phyloP scores from a whole-genome alignment of 2,329 filamentous ascomycete species.

The Monosporascus sp. region DNA sequence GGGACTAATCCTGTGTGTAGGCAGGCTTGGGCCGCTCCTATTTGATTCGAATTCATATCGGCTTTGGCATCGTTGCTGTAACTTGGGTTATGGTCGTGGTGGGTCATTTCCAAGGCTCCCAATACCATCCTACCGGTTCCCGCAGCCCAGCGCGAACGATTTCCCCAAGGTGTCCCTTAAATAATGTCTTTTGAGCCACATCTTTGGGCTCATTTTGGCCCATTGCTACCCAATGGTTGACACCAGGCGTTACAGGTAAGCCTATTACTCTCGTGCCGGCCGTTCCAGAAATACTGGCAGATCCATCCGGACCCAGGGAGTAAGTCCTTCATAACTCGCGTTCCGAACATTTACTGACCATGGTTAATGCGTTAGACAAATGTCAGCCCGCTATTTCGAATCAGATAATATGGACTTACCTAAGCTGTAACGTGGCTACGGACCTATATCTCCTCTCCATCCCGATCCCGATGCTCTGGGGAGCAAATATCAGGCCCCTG shows the following conservation, averaged over 20 bases:
- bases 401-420: constrained; percentile 41
- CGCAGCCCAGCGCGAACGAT: too few species aligned
- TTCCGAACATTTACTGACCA: too few species aligned
- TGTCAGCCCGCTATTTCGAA: constrained; percentile 43
- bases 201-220: too few species aligned
- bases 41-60: constrained; percentile 38
- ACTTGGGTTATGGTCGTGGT: constrained; percentile 40
- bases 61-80: constrained; percentile 36
- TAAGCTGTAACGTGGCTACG: constrained; percentile 48
- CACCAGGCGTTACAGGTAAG: constrained; percentile 20
- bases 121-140: not conserved
- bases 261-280: constrained; percentile 41
- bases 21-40: constrained; percentile 33
- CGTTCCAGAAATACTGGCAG: constrained; percentile 47
- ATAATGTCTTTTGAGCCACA: too few species aligned
- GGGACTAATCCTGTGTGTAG: constrained; percentile 18
- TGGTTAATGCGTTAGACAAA: constrained; percentile 22
- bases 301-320: constrained; percentile 49
- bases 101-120: not conserved
- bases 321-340: constrained; percentile 20
- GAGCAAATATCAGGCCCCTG: constrained; percentile 26
- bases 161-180: too few species aligned
- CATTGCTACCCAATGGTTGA: too few species aligned
- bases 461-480: constrained; percentile 46
- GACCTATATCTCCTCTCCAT: constrained; percentile 57